phyloP scores from a whole-genome alignment of 352 stramenopile species.

The Globisporangium echinulatum region DNA sequence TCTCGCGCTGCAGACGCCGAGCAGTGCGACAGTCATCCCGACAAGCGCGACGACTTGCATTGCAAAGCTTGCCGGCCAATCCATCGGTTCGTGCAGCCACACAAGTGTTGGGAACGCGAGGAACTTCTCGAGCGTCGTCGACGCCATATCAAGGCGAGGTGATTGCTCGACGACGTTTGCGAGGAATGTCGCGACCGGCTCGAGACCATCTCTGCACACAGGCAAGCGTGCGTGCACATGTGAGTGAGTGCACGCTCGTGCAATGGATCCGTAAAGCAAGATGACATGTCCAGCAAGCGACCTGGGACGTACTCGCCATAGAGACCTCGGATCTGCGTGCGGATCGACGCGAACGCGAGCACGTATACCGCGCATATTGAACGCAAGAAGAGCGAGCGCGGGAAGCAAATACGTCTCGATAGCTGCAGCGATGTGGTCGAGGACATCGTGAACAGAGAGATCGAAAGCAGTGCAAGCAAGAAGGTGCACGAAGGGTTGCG shows the following conservation, averaged over 20 bases:
- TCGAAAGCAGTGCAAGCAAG: neutral
- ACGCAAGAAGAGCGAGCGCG: slow-evolving; percentile 31
- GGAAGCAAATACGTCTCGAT: slow-evolving; percentile 19
- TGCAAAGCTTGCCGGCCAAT: slow-evolving; percentile 37
- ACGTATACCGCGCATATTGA: slow-evolving; percentile 41
- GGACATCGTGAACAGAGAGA: neutral
- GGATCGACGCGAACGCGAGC: slow-evolving; percentile 76
- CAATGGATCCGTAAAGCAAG: neutral
- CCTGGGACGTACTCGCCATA: slow-evolving; percentile 48
- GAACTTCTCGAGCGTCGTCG: slow-evolving; percentile 16
- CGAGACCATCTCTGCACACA: slow-evolving; percentile 36
- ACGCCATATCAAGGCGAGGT: slow-evolving; percentile 4
- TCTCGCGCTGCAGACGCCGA: slow-evolving; percentile 20
- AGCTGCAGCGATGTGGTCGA: too few relatives aligned
- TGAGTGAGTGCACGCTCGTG: neutral
- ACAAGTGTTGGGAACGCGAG: slow-evolving; percentile 42
- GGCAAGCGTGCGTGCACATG: neutral
- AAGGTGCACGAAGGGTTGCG: neutral
- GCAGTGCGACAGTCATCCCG: slow-evolving; percentile 21
- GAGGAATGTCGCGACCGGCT: slow-evolving; percentile 50
- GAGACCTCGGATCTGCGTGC: slow-evolving; percentile 73
- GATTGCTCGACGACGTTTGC: slow-evolving; percentile 22
- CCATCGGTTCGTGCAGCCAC: slow-evolving; percentile 40
- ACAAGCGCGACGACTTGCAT: slow-evolving; percentile 42
- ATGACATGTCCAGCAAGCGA: neutral